phyloP scores from a whole-genome alignment of 208 protist genomes.

The Trypanosoma cruzi region DNA sequence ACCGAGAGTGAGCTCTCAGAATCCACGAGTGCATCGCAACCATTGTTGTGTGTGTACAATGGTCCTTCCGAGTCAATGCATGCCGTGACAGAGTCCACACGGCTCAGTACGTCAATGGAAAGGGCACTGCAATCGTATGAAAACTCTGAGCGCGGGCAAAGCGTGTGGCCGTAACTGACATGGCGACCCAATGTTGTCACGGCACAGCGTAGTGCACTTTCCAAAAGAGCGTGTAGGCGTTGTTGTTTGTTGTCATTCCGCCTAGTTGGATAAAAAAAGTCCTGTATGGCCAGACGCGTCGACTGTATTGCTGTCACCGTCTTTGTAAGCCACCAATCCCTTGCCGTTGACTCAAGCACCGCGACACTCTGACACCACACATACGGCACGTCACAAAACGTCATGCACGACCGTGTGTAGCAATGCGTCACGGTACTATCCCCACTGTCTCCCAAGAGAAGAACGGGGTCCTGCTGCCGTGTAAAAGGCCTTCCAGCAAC shows the following conservation, averaged over 20 bases:
- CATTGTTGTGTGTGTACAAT: slow-evolving; percentile 13
- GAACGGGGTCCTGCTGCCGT: slow-evolving; percentile 66
- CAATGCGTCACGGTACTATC: slow-evolving; percentile 30
- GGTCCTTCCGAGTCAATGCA: neutral
- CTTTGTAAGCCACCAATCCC: neutral
- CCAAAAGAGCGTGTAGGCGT: slow-evolving; percentile 9
- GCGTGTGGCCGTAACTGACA: slow-evolving; percentile 54
- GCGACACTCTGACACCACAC: slow-evolving; percentile 34
- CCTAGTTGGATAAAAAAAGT: slow-evolving; percentile 8
- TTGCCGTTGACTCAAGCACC: neutral
- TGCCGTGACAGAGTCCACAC: slow-evolving; percentile 7
- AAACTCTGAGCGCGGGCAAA: slow-evolving; percentile 45
- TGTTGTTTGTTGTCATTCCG: neutral
- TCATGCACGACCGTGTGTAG: slow-evolving; percentile 32
- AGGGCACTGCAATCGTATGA: slow-evolving; percentile 41
- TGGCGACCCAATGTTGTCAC: slow-evolving; percentile 42
- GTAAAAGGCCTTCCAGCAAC: slow-evolving; percentile 37
- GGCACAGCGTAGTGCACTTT: slow-evolving; percentile 26
- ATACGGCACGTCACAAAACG: slow-evolving; percentile 58
- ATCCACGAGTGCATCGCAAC: neutral
- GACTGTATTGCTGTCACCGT: neutral
- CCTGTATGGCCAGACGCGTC: slow-evolving; percentile 11
- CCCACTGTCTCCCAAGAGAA: slow-evolving; percentile 20
- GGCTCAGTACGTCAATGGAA: neutral
- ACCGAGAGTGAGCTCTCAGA: slow-evolving; percentile 16